Percentiles rank a stretch among this genome's conserved stretches.
Conservation (phyloP, 345 rosid genomes). For the Eucalyptus sp. region DNA sequence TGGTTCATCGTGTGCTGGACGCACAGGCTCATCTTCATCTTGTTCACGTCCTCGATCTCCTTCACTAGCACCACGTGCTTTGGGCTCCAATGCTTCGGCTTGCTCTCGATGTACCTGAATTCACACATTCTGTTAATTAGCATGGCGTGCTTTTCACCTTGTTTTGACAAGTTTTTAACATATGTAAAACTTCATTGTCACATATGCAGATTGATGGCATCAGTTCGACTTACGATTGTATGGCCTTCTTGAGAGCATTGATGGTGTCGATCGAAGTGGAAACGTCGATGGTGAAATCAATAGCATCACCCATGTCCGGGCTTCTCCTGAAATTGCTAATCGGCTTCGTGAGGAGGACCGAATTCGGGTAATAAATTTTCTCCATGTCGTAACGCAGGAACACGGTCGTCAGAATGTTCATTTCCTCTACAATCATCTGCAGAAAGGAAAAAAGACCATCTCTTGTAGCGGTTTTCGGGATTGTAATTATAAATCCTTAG, state of each 20-base stretch:
- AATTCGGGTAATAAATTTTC: conserved; percentile 70
- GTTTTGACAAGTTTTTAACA: neutral
- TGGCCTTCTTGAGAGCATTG: conserved; percentile 42
- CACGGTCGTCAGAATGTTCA: conserved; percentile 75
- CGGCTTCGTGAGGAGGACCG: conserved; percentile 48
- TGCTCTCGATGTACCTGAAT: conserved; percentile 46
- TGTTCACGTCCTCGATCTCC: conserved; percentile 42
- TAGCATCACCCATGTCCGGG: conserved; percentile 40
- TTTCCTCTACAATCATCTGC: conserved; percentile 83
- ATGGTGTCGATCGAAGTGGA: conserved; percentile 31
- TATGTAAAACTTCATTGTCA: neutral
- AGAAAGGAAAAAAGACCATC: neutral
- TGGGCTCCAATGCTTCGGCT: conserved; percentile 46
- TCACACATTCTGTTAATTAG: neutral
- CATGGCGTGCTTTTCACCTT: neutral
- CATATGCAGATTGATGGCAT: neutral
- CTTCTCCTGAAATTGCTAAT: conserved; percentile 55
- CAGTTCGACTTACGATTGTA: conserved; percentile 17
- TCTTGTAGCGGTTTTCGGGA: neutral
- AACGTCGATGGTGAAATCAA: conserved; percentile 35
- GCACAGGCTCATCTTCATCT: conserved; percentile 24
- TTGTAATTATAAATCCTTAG: neutral
- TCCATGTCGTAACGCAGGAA: conserved; percentile 68
- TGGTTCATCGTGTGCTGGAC: conserved; percentile 56
- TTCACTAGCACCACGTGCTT: conserved; percentile 28